Percentiles rank a stretch among this genome's conserved stretches.
These are phyloP conservation scores for Clohesyomyces aquaticus DNA, from an alignment of 495 filamentous ascomycete species.

Conservation along the genomic window DNA sequence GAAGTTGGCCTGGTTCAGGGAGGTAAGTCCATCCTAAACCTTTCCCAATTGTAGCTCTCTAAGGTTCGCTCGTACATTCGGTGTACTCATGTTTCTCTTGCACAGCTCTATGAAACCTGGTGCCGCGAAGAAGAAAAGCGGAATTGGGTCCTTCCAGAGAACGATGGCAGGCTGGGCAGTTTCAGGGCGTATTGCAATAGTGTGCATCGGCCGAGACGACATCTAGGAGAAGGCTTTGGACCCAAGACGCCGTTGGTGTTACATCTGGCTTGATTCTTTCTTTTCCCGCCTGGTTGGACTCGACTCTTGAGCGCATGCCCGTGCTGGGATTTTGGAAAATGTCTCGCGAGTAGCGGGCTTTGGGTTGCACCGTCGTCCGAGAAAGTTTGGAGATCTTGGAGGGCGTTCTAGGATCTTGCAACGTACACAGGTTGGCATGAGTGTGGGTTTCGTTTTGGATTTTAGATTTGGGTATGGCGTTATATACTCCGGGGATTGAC, in stretches of 20 bases:
- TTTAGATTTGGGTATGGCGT: no score
- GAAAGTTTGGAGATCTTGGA: neutral
- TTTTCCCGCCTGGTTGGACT: no score
- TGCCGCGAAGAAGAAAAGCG: conserved; percentile 1
- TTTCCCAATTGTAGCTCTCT: neutral
- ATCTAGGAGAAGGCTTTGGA: conserved; percentile 18
- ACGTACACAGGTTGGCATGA: no score
- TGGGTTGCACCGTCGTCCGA: no score
- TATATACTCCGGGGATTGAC: no score
- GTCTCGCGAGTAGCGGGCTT: no score
- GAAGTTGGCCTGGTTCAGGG: conserved; percentile 18
- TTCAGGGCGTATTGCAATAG: neutral
- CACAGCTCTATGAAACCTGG: conserved; percentile 21
- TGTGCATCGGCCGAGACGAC: neutral
- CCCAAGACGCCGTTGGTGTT: neutral
- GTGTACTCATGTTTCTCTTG: no score
- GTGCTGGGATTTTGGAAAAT: no score
- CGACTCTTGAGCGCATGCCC: no score
- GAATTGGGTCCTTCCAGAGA: conserved; percentile 34
- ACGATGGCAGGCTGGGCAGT: neutral
- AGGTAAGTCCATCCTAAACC: conserved; percentile 25
- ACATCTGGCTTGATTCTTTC: conserved; percentile 3
- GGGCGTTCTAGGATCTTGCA: neutral
- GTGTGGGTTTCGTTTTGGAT: no score
- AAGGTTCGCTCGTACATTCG: neutral